phyloP scores from a whole-genome alignment of 371 early-diverging fungal species.

The Mucor sp. region DNA sequence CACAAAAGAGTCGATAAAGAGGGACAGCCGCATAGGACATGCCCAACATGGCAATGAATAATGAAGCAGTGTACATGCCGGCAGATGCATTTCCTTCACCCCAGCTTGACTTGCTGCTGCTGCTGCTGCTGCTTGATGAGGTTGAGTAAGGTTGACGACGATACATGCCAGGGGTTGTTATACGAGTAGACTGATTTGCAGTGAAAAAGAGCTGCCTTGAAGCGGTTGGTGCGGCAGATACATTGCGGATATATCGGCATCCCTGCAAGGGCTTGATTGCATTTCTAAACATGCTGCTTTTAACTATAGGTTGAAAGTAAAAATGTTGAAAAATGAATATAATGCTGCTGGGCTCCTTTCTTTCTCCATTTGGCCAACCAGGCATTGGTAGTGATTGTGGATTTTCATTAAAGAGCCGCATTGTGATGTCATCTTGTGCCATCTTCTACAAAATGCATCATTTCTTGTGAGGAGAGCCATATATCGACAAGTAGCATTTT shows the following conservation, averaged over 20 bases:
- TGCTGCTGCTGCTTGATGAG: neutral
- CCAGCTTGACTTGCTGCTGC: neutral
- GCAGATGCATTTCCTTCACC: constrained; percentile 42
- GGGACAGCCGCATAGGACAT: constrained; percentile 96
- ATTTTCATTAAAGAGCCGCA: neutral
- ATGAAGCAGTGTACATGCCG: constrained; percentile 78
- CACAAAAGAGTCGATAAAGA: constrained; percentile 93
- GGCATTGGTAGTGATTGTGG: neutral
- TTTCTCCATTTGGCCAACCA: neutral
- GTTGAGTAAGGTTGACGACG: neutral
- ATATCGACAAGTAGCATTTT: too few species aligned
- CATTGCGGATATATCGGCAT: neutral
- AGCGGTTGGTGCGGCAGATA: neutral
- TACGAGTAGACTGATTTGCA: neutral
- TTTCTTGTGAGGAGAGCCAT: neutral
- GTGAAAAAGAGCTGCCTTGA: neutral
- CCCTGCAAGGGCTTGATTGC: neutral
- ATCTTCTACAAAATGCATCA: neutral
- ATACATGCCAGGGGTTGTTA: neutral
- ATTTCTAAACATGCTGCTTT: neutral
- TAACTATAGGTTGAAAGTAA: neutral
- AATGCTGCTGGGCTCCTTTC: neutral
- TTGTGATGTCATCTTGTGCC: neutral
- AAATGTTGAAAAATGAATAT: neutral
- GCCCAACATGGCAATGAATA: constrained; percentile 86